These are phyloP conservation scores for Catharanthus roseus DNA, from an alignment of 257 asterid genomes.

Conservation along the genomic window DNA sequence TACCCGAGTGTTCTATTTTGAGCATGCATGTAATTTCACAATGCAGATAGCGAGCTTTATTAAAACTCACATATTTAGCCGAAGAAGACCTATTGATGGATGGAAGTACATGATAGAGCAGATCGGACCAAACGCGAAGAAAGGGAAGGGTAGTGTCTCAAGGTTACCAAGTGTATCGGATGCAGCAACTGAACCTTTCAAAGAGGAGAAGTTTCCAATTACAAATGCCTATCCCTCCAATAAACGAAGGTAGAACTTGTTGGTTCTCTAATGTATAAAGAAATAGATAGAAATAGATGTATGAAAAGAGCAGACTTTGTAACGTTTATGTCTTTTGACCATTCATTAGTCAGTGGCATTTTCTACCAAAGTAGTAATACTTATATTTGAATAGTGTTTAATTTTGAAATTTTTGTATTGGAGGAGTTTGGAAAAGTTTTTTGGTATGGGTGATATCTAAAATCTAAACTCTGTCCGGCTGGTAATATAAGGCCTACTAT, in stretches of 20 bases:
- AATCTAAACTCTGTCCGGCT: too few relatives aligned
- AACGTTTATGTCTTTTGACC: neutral
- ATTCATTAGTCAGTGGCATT: neutral
- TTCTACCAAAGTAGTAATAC: neutral
- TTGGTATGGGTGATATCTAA: too few relatives aligned
- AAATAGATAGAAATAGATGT: neutral
- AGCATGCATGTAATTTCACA: neutral
- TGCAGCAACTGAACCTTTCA: slow-evolving; percentile 77
- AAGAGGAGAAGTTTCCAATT: slow-evolving; percentile 47
- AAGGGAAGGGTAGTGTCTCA: slow-evolving; percentile 74
- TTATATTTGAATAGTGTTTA: too few relatives aligned
- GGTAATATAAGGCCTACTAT: too few relatives aligned
- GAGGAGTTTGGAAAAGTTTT: too few relatives aligned
- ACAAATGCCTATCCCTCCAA: slow-evolving; percentile 11
- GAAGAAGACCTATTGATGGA: slow-evolving; percentile 72
- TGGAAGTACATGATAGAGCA: slow-evolving; percentile 97
- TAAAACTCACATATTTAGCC: slow-evolving; percentile 60
- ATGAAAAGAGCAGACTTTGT: neutral
- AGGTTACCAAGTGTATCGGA: slow-evolving; percentile 73
- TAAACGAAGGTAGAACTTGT: slow-evolving; percentile 17
- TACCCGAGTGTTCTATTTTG: neutral
- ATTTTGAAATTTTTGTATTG: too few relatives aligned
- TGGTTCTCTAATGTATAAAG: neutral
- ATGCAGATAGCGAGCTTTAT: slow-evolving; percentile 89
- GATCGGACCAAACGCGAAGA: slow-evolving; percentile 83